phyloP scores from a whole-genome alignment of 495 filamentous ascomycete genomes.

The Neurospora sp. region DNA sequence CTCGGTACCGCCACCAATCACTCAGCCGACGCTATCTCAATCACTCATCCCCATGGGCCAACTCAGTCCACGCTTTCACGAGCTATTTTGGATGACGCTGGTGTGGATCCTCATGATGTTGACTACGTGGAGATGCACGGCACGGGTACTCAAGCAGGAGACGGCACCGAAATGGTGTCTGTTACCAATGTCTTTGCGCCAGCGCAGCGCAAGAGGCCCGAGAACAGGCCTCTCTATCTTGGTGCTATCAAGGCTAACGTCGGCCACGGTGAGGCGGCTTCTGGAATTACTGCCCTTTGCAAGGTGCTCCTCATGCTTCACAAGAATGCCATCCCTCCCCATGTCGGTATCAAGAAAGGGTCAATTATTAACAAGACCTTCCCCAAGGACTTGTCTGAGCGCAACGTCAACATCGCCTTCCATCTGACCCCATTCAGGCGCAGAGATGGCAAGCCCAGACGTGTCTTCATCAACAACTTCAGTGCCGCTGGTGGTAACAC shows the following conservation, averaged over 20 bases:
- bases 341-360: constrained; percentile 74
- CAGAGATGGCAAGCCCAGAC: constrained; percentile 48
- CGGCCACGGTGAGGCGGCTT: constrained; percentile 82
- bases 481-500: constrained; percentile 61
- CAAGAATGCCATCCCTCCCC: constrained; percentile 73
- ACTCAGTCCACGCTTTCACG: constrained; percentile 63
- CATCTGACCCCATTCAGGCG: constrained; percentile 52
- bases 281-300: constrained; percentile 69
- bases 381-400: constrained; percentile 60
- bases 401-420: constrained; percentile 59
- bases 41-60: constrained; percentile 67
- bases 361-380: constrained; percentile 66
- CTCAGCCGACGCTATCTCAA: constrained; percentile 66
- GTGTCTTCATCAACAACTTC: constrained; percentile 61
- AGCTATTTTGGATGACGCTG: constrained; percentile 56
- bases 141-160: constrained; percentile 78
- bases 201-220: constrained; percentile 47
- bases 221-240: constrained; percentile 63
- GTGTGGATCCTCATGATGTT: constrained; percentile 61
- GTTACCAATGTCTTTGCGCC: constrained; percentile 77
- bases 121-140: constrained; percentile 86
- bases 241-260: constrained; percentile 85
- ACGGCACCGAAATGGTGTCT: constrained; percentile 68
- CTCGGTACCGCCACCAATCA: constrained; percentile 62
- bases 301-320: constrained; percentile 85